Base-by-base conservation (phyloP, 208 protist species). In the Crithidia expoeki region DNA sequence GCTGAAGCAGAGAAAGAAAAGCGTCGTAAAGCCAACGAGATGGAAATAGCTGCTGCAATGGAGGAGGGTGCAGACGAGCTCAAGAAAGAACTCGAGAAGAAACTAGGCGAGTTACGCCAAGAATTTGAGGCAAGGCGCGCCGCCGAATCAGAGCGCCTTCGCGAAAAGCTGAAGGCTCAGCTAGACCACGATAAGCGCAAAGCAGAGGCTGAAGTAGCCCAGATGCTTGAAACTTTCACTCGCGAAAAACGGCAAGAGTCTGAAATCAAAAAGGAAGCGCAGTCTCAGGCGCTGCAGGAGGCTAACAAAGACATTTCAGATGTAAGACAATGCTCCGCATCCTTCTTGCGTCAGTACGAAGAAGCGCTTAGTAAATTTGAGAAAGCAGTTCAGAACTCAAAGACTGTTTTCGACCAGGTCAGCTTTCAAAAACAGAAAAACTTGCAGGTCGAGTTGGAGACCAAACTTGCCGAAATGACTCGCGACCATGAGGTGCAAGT, bases 141-240 rank as follows among this genome's bases (percentile, higher is more conserved):
- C 32, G 33, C 71, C 1, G 71, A 76, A 44, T 57, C 36, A 32
- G 71, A 76, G 62, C 61, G 71, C 5, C 47, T 83, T 32, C 61
- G 72, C 12, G 68, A 72, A 53, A 77, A 73, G 7, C 44, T 53
- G 25, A 81, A 83, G 49, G 58, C 57, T 10, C 65, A 88, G 1
- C 46, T 84, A 7, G 71, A 80, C 10, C 59, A 68, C 19, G 83
- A 89, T 61, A 80, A 73, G 65, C 47, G 59, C 19, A 86, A 86
- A 33, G 60, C 72, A 12, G 72, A 83, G n/a, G 60, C 75, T 9
- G 77, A 85, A 25, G 27, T 74, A 14, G 59, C 66, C 21, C 63
- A 79, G 14, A 72, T 74, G 21, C 62, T 89, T 17, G 83, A 85
- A 16, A 55, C 49, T 0, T 84, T 85, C 51, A 71, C 69, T 7